A percentile compares a stretch with the other conserved stretches of the same genome.
These are phyloP conservation scores for maize (Zea mays) DNA, from an alignment of 176 grass and related monocot species.

Conservation along the genomic window Zm-B73-REFERENCE-NAM-5.0 NC_050101.1:166665501-166666000, in stretches of 20 bases:
- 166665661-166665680: constrained; percentile 19
- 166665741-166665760: constrained; percentile 32
- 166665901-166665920: constrained; percentile 46
- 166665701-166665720: constrained; percentile 38
- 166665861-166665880: constrained; percentile 43
- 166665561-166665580: not conserved
- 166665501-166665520: not conserved
- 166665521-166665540: constrained; percentile 6
- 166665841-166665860: constrained; percentile 41
- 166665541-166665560: constrained; percentile 4
- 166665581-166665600: constrained; percentile 5
- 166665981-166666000: constrained; percentile 32
- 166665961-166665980: constrained; percentile 52
- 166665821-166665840: constrained; percentile 45
- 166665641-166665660: constrained; percentile 15
- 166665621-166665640: not conserved
- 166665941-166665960: constrained; percentile 62
- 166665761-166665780: constrained; percentile 22
- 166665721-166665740: constrained; percentile 32
- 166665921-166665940: constrained; percentile 74
- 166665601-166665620: not conserved
- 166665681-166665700: constrained; percentile 28
- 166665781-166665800: constrained; percentile 28
- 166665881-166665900: constrained; percentile 31
- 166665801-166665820: constrained; percentile 44